Base-by-base conservation (phyloP, 331 rosid species). In the Rosa hybrid region DNA sequence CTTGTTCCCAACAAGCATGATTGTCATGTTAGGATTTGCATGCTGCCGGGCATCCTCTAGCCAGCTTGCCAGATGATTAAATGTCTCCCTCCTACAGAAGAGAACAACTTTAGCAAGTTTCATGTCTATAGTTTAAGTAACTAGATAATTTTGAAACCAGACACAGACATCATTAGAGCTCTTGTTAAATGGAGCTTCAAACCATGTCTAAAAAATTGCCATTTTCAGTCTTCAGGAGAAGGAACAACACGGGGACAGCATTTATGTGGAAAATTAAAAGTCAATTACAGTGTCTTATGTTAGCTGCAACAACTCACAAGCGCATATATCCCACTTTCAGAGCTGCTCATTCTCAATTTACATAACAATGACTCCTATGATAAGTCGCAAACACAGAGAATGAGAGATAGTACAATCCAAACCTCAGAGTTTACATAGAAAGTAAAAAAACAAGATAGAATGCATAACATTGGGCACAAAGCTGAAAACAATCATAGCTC, bases 41-140 rank as follows among this genome's bases (percentile, higher is more conserved):
- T 94, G 98, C 85, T 94, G 98, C 64, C 95, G 91, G 30, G 98
- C 97, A 85, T 94, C 98, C 90, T 92, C 98, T 57, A 94, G 87
- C 98, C 98, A 92, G 88, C 94, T 94, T n/a, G 98, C 92, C 71
- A 92, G 80, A 87, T 94, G 98, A 86, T 94, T 94, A 86, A 94
- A 94, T 27, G 98, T 94, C 89, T 94, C 98, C 78, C 98, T 91
- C 98, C 98, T 94, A 87, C 45, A 30, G 51, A 83, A 74, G 21
- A 83, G 72, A 81, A 42, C 16, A 64, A 49, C 38, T 64, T 30
- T 13, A 38, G 38, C 13, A 79, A 14, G 12, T 0, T 38, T 59
- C 73, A 64, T 10, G 13, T 70, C 78, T 81, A 4, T 20, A 8
- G 46, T 64, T 49, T 71, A 34, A 73, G 80, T 68, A 53, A 30